Conservation (phyloP, 1,139 yeast genomes). For the Scheffersomyces insectosa region DNA sequence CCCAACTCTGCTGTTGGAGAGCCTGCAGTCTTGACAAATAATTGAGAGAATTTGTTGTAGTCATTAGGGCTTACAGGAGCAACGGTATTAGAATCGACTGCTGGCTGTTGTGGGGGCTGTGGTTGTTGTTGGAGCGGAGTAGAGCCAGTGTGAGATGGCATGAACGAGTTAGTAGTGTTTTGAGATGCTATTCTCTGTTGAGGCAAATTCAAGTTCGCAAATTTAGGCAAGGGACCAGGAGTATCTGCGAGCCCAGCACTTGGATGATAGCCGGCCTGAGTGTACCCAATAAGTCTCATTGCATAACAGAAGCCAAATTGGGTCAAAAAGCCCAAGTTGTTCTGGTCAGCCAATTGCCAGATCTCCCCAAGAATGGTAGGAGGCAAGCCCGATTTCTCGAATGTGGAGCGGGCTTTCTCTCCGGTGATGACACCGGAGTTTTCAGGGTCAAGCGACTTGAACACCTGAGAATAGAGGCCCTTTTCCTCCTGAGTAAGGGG, state of each 20-base stretch:
- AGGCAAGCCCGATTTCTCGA: constrained; percentile 84
- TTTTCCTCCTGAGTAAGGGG: constrained; percentile 80
- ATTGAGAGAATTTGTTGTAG: constrained; percentile 66
- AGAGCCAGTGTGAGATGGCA: constrained; percentile 52
- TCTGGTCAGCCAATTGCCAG: constrained; percentile 89
- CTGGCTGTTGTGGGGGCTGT: constrained; percentile 25
- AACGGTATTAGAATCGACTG: constrained; percentile 21
- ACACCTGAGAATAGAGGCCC: constrained; percentile 68
- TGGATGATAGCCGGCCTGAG: constrained; percentile 71
- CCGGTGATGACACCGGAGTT: constrained; percentile 85
- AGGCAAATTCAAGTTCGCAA: constrained; percentile 36
- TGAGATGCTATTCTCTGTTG: constrained; percentile 23
- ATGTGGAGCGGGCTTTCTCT: constrained; percentile 79
- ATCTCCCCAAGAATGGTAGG: constrained; percentile 81
- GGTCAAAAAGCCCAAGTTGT: constrained; percentile 81
- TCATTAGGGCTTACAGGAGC: constrained; percentile 68
- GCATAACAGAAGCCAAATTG: constrained; percentile 83
- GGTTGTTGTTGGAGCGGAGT: constrained; percentile 31
- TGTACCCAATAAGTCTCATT: constrained; percentile 85
- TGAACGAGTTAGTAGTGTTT: constrained; percentile 41
- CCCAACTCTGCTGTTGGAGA: constrained; percentile 45
- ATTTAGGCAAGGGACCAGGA: constrained; percentile 61
- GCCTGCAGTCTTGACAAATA: constrained; percentile 78
- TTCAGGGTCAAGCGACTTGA: constrained; percentile 78
- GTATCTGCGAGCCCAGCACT: constrained; percentile 49